phyloP scores from a whole-genome alignment of 2,329 filamentous ascomycete species.

The Coniosporium tulheliwenetii region DNA sequence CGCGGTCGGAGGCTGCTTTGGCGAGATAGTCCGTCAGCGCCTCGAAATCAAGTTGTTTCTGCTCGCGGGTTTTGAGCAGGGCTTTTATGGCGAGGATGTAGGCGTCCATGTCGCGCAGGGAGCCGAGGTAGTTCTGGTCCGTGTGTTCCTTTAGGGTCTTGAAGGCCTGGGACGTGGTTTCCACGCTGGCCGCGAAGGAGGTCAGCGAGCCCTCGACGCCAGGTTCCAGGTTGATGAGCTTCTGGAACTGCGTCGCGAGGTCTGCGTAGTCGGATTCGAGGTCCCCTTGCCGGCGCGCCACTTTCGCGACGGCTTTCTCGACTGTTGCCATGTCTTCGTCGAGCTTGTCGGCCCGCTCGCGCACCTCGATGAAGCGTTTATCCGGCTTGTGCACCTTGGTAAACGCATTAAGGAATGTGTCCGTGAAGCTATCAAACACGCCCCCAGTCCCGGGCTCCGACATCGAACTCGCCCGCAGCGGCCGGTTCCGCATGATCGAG shows the following conservation, averaged over 20 bases:
- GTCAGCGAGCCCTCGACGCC: constrained; percentile 70
- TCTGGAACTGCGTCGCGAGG: constrained; percentile 86
- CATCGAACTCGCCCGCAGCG: constrained; percentile 44
- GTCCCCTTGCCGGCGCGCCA: constrained; percentile 75
- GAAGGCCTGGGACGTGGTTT: constrained; percentile 66
- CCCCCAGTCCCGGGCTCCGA: constrained; percentile 39
- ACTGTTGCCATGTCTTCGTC: constrained; percentile 87
- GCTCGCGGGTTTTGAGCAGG: constrained; percentile 82
- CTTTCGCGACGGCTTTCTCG: constrained; percentile 86
- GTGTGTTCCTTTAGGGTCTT: constrained; percentile 76
- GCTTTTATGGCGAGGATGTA: constrained; percentile 79
- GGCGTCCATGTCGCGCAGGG: constrained; percentile 85
- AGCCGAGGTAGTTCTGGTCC: constrained; percentile 89
- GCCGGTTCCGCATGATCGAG: constrained; percentile 73
- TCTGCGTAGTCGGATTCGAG: constrained; percentile 80
- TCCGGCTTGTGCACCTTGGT: constrained; percentile 93
- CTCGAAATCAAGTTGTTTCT: constrained; percentile 96
- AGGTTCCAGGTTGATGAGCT: constrained; percentile 76
- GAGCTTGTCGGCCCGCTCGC: constrained; percentile 82
- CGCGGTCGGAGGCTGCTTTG: constrained; percentile 76
- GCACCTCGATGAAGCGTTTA: constrained; percentile 84
- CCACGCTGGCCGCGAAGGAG: constrained; percentile 72
- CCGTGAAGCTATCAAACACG: constrained; percentile 88
- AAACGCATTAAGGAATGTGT: constrained; percentile 94
- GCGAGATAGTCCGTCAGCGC: constrained; percentile 89